phyloP scores from a whole-genome alignment of 1,139 yeast genomes.

The Kodamaea suecica region DNA sequence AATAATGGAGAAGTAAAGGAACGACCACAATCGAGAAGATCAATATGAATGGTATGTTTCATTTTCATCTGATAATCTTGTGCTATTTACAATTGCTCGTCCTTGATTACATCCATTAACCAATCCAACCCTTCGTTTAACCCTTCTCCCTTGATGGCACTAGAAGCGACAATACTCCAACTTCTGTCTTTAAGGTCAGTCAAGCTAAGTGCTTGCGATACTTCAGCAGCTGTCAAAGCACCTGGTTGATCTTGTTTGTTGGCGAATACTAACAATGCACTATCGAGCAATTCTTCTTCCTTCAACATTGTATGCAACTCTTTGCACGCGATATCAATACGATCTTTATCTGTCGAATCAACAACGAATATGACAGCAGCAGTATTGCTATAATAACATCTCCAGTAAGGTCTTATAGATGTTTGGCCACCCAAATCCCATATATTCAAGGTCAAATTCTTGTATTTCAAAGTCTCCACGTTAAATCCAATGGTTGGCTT shows the following conservation, averaged over 20 bases:
- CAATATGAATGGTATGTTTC: too few relatives aligned
- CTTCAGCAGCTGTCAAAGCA: conserved; percentile 92
- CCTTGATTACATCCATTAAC: conserved; percentile 94
- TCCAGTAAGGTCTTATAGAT: conserved; percentile 95
- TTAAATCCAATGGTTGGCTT: conserved; percentile 95
- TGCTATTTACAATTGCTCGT: conserved; percentile 62
- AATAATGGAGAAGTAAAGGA: conserved; percentile 1
- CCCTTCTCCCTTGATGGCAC: conserved; percentile 96
- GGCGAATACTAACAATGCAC: conserved; percentile 91
- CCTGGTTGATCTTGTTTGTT: conserved; percentile 97
- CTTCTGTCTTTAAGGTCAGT: conserved; percentile 92
- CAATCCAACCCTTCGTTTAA: conserved; percentile 94
- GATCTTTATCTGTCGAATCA: conserved; percentile 93
- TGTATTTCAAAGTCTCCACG: conserved; percentile 88
- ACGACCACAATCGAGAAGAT: too few relatives aligned
- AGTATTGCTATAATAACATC: conserved; percentile 94
- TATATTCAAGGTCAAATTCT: conserved; percentile 82
- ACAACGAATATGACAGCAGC: conserved; percentile 96
- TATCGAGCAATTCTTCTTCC: conserved; percentile 87
- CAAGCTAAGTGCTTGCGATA: conserved; percentile 78
- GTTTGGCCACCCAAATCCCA: conserved; percentile 98
- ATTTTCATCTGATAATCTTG: too few relatives aligned
- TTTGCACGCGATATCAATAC: conserved; percentile 81
- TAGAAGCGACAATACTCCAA: conserved; percentile 97
- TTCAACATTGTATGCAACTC: conserved; percentile 88